Conservation (phyloP, 768 basidiomycete genomes). For the Suillus alpinus region DNA sequence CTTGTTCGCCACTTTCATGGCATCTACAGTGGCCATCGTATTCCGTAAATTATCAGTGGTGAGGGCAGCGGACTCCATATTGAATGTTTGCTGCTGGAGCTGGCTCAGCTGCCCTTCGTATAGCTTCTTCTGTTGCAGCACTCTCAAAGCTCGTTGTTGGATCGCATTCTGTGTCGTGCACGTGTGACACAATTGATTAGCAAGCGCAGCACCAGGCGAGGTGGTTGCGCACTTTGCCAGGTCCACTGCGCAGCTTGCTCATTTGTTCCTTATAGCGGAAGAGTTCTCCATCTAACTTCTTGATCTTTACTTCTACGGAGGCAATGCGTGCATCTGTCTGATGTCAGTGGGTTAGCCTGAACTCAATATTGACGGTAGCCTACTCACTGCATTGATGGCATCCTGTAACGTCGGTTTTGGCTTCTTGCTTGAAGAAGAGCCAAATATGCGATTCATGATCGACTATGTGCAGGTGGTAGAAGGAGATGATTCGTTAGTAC, state of each 20-base stretch:
- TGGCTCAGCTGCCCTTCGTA: constrained; percentile 91
- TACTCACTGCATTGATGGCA: constrained; percentile 82
- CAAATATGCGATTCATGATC: constrained; percentile 84
- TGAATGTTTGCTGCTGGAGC: constrained; percentile 92
- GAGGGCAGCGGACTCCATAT: constrained; percentile 95
- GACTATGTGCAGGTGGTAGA: not conserved
- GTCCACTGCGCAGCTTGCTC: constrained; percentile 88
- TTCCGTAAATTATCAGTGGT: constrained; percentile 98
- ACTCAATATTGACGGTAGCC: not conserved
- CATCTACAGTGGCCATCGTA: constrained; percentile 98
- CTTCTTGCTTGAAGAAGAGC: constrained; percentile 69
- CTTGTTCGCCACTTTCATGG: constrained; percentile 94
- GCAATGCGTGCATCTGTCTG: constrained; percentile 87
- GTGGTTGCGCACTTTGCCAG: constrained; percentile 74
- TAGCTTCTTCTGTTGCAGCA: constrained; percentile 93
- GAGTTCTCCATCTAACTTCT: constrained; percentile 94
- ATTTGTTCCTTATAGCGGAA: constrained; percentile 93
- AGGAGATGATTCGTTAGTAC: not conserved
- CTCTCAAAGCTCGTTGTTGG: constrained; percentile 89
- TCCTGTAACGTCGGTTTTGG: constrained; percentile 86
- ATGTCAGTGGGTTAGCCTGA: not conserved
- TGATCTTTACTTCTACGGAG: constrained; percentile 93
- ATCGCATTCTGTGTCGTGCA: constrained; percentile 65
- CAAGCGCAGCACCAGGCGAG: not conserved
- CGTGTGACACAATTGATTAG: not conserved